Evolutionary conservation across 805 yeast species (phyloP).

Genomic region (Starmerella bombicola): DNA sequence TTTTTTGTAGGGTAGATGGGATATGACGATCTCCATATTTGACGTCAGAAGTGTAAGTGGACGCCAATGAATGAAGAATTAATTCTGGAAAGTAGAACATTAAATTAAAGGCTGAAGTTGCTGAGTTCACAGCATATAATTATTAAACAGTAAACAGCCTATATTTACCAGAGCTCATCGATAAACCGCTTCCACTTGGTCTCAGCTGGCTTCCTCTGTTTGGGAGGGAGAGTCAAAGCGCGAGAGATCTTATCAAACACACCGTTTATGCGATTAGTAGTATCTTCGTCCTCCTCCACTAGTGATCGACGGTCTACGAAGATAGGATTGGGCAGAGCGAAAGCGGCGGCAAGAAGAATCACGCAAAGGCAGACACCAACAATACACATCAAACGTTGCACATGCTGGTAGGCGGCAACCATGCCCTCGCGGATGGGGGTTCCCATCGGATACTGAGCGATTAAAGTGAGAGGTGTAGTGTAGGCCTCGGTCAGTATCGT

Average conservation of each 20-base stretch:
- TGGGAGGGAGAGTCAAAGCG: constrained; percentile 12
- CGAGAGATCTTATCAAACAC: neutral
- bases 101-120: too few relatives aligned
- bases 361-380: constrained; percentile 44
- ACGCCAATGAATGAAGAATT: too few relatives aligned
- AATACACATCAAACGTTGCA: constrained; percentile 46
- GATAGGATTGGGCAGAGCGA: constrained; percentile 43
- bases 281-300: constrained; percentile 17
- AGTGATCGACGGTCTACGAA: constrained; percentile 27
- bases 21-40: too few relatives aligned
- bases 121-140: too few relatives aligned
- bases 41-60: too few relatives aligned
- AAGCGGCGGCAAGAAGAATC: constrained; percentile 38
- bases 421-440: constrained; percentile 47
- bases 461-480: constrained; percentile 42
- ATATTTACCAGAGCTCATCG: constrained; percentile 12
- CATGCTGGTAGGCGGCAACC: constrained; percentile 45
- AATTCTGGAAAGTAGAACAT: too few relatives aligned
- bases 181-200: constrained; percentile 9
- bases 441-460: constrained; percentile 44
- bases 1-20: too few relatives aligned
- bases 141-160: too few relatives aligned
- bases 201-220: constrained; percentile 3
- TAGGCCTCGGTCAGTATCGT: constrained; percentile 39
- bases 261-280: neutral